phyloP scores from a whole-genome alignment of 2,329 filamentous ascomycete species.

The Arthrinium puccinioides region DNA sequence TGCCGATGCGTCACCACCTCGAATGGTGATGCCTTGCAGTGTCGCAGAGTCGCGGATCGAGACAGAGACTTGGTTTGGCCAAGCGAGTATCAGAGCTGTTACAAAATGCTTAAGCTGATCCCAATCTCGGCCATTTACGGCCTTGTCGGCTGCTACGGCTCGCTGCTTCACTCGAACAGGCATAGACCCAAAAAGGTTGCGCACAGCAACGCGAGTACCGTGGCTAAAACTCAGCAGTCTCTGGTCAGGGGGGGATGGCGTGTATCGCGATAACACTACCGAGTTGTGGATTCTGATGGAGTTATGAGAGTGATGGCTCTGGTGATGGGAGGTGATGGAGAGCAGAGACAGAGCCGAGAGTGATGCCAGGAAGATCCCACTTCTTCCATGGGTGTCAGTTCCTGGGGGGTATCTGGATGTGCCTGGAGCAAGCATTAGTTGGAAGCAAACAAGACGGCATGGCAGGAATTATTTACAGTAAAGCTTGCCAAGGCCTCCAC shows the following conservation, averaged over 20 bases:
- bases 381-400: constrained; percentile 51
- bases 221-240: constrained; percentile 47
- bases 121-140: constrained; percentile 56
- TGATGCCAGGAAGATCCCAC: constrained; percentile 72
- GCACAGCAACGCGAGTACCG: constrained; percentile 70
- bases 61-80: constrained; percentile 49
- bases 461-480: constrained; percentile 49
- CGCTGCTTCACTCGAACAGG: constrained; percentile 84
- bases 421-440: constrained; percentile 38
- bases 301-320: constrained; percentile 51
- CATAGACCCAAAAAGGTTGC: constrained; percentile 82
- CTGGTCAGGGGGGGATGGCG: constrained; percentile 53
- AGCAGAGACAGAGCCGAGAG: constrained; percentile 70
- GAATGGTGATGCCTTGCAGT: constrained; percentile 30
- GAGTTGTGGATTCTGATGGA: constrained; percentile 66
- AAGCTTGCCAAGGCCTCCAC: constrained; percentile 64
- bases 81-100: constrained; percentile 63
- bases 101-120: constrained; percentile 51
- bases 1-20: constrained; percentile 10
- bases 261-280: constrained; percentile 53
- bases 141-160: constrained; percentile 42
- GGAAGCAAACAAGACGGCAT: constrained; percentile 7
- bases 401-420: constrained; percentile 63
- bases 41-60: constrained; percentile 44
- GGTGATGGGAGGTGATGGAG: constrained; percentile 66